phyloP scores from a whole-genome alignment of 495 filamentous ascomycete genomes.

The Platismatia glauca region DNA sequence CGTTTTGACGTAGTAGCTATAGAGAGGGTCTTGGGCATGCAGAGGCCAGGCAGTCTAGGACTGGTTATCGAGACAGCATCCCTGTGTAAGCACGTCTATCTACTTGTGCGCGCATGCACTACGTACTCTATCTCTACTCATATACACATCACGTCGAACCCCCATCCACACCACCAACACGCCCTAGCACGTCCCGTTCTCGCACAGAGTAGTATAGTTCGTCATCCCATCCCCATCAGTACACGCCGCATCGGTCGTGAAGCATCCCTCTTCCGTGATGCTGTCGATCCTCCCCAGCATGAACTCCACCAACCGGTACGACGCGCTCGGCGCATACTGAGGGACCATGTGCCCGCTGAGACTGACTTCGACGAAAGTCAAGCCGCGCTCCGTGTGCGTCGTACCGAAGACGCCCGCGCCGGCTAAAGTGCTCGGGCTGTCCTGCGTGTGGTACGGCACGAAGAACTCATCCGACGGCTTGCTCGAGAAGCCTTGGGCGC shows the following conservation, averaged over 20 bases:
- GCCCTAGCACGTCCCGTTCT: background rate
- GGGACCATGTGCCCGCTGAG: slow-evolving; percentile 54
- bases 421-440: slow-evolving; percentile 32
- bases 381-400: slow-evolving; percentile 54
- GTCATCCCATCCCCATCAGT: slow-evolving; percentile 11
- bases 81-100: background rate
- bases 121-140: too few species aligned
- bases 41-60: background rate
- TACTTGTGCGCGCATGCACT: background rate
- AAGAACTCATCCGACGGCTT: slow-evolving; percentile 51
- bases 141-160: background rate
- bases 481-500: slow-evolving; percentile 55
- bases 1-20: too few species aligned
- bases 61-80: background rate
- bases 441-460: slow-evolving; percentile 51
- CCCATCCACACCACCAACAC: background rate
- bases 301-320: slow-evolving; percentile 61
- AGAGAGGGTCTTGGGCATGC: too few species aligned
- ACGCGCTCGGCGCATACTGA: slow-evolving; percentile 51
- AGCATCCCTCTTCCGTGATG: slow-evolving; percentile 29
- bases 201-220: slow-evolving; percentile 7
- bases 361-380: slow-evolving; percentile 55
- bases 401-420: slow-evolving; percentile 53
- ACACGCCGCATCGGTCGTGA: slow-evolving; percentile 27
- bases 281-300: slow-evolving; percentile 51